Evolutionary conservation across 257 asterid genomes (phyloP).

Genomic region (Fraxinus americana): DNA sequence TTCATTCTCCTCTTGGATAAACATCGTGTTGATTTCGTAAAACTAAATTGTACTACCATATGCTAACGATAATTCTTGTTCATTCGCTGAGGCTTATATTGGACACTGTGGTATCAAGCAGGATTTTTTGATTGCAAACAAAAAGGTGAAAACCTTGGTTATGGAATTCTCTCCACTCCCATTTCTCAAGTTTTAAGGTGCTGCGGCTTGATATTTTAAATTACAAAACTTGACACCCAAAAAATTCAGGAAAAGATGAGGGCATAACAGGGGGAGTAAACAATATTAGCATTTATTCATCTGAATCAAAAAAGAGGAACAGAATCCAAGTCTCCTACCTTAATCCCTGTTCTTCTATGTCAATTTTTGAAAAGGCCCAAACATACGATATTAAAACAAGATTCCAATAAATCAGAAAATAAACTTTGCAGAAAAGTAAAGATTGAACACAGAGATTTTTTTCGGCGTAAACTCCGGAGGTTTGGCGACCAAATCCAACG

Average conservation of each 20-base stretch:
- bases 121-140: background rate
- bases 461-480: too few species aligned
- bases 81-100: background rate
- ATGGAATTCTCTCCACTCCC: background rate
- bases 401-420: too few species aligned
- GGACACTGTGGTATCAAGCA: background rate
- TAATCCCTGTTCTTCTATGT: slow-evolving; percentile 48
- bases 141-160: too few species aligned
- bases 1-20: background rate
- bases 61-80: background rate
- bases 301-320: slow-evolving; percentile 30
- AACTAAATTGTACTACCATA: background rate
- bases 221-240: background rate
- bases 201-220: slow-evolving; percentile 15
- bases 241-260: slow-evolving; percentile 19
- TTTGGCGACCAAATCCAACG: too few species aligned
- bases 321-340: slow-evolving; percentile 47
- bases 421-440: too few species aligned
- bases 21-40: background rate
- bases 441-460: too few species aligned
- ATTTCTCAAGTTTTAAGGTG: background rate
- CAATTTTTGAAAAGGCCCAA: background rate
- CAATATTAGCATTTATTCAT: background rate
- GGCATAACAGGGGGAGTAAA: slow-evolving; percentile 25
- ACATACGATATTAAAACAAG: too few species aligned